These are phyloP conservation scores for Ceratocystis colombiana DNA, from an alignment of 2,329 filamentous ascomycete species.

Conservation along the genomic window DNA sequence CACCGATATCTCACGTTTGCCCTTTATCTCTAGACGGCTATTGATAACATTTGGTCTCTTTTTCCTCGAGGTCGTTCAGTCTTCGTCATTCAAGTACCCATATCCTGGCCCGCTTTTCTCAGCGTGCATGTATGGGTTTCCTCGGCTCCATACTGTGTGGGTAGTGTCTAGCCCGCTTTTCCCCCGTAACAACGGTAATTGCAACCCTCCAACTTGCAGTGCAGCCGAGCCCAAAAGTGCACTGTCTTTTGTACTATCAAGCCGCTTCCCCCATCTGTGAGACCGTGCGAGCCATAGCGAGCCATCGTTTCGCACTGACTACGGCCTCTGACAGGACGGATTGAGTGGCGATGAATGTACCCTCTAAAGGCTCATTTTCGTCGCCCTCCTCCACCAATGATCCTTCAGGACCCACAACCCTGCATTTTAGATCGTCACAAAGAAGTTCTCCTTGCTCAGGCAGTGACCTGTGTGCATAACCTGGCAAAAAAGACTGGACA, in stretches of 20 bases:
- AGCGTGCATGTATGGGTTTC: not conserved
- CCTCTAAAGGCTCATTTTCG: not conserved
- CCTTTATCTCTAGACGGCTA: not conserved
- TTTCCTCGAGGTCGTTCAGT: not conserved
- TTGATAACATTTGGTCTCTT: not conserved
- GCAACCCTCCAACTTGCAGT: not conserved
- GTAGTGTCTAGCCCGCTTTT: conserved; percentile 4
- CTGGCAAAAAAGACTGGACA: conserved; percentile 7
- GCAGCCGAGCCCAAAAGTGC: conserved; percentile 11
- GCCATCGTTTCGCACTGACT: conserved; percentile 1
- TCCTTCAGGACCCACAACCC: not conserved
- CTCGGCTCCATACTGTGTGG: conserved; percentile 5
- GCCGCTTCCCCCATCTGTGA: conserved; percentile 12
- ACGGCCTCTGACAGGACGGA: not conserved
- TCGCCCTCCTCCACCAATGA: not conserved
- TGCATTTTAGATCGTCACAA: conserved; percentile 1
- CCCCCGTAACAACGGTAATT: conserved; percentile 4
- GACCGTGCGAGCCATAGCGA: conserved; percentile 8
- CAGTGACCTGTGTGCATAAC: conserved; percentile 8
- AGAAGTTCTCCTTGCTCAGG: not conserved
- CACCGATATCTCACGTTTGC: not conserved
- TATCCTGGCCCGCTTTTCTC: not conserved
- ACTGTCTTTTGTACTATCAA: conserved; percentile 17
- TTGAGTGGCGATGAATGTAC: conserved; percentile 18
- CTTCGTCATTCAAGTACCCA: not conserved